Percentiles rank a stretch among this genome's conserved stretches.
Evolutionary conservation across 108 stramenopile genomes (phyloP).

Genomic region (Cyclotella choctawhatcheeana): DNA sequence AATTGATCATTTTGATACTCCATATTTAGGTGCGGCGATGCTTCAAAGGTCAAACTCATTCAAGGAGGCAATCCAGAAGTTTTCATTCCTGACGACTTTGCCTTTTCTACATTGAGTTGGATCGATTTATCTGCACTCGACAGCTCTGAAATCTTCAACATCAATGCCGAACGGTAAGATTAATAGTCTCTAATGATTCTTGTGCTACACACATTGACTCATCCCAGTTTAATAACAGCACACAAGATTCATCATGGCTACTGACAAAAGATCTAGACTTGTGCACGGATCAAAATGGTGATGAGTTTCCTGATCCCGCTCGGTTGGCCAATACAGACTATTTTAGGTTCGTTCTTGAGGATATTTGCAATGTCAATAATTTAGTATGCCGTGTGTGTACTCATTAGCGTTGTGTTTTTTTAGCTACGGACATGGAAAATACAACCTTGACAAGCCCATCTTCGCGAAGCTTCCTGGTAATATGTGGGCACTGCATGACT

Average conservation of each 20-base stretch:
- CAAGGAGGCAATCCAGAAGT: constrained; percentile 36
- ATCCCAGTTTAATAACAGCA: constrained; percentile 12
- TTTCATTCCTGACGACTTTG: constrained; percentile 20
- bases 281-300: constrained; percentile 25
- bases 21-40: constrained; percentile 2
- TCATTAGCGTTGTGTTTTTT: too few relatives aligned
- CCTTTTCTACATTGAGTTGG: constrained; percentile 11
- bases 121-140: constrained; percentile 20
- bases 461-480: constrained; percentile 29
- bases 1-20: not conserved
- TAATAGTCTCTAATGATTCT: not conserved
- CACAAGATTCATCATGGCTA: constrained; percentile 29
- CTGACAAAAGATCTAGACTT: constrained; percentile 18
- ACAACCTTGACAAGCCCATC: constrained; percentile 33
- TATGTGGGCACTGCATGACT: constrained; percentile 42
- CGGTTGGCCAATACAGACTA: constrained; percentile 16
- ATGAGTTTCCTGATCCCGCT: constrained; percentile 31
- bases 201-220: not conserved
- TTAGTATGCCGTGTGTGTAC: too few relatives aligned
- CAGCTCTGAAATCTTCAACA: constrained; percentile 25
- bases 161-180: constrained; percentile 16
- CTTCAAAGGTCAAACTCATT: not conserved
- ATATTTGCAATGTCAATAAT: too few relatives aligned
- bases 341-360: too few relatives aligned
- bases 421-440: constrained; percentile 33